phyloP scores from a whole-genome alignment of 805 yeast species.

The Ogataea nonfermentans region DNA sequence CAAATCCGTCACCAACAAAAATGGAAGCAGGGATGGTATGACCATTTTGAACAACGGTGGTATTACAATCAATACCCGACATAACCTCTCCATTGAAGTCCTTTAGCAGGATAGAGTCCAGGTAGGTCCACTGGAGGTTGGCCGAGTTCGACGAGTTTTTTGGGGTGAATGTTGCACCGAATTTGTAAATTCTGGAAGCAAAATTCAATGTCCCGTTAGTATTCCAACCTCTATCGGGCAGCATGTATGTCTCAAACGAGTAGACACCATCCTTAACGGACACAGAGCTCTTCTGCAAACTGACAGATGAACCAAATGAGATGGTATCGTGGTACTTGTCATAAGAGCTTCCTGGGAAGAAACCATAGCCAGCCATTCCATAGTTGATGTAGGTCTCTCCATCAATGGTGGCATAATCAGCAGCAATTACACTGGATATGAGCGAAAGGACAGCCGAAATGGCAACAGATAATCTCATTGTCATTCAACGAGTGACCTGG shows the following conservation, averaged over 20 bases:
- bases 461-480: constrained; percentile 3
- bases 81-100: constrained; percentile 31
- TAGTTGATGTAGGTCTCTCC: constrained; percentile 25
- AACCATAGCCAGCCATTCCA: constrained; percentile 33
- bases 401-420: constrained; percentile 22
- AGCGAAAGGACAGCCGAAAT: constrained; percentile 11
- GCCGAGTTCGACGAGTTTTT: constrained; percentile 17
- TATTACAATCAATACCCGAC: constrained; percentile 33
- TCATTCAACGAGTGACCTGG: background rate
- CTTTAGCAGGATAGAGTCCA: constrained; percentile 30
- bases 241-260: constrained; percentile 28
- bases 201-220: constrained; percentile 33
- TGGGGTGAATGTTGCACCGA: constrained; percentile 27
- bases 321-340: constrained; percentile 33
- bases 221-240: constrained; percentile 37
- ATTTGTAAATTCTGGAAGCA: constrained; percentile 29
- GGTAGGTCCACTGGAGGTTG: constrained; percentile 29
- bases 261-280: constrained; percentile 25
- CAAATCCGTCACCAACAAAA: constrained; percentile 34
- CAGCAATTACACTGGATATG: constrained; percentile 14
- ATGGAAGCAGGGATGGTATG: constrained; percentile 28
- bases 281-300: constrained; percentile 27
- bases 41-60: constrained; percentile 27
- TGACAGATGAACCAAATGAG: constrained; percentile 34
- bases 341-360: constrained; percentile 24